Base-by-base conservation (phyloP, 176 grass and related monocot species). In the Triticum monococcum region DNA sequence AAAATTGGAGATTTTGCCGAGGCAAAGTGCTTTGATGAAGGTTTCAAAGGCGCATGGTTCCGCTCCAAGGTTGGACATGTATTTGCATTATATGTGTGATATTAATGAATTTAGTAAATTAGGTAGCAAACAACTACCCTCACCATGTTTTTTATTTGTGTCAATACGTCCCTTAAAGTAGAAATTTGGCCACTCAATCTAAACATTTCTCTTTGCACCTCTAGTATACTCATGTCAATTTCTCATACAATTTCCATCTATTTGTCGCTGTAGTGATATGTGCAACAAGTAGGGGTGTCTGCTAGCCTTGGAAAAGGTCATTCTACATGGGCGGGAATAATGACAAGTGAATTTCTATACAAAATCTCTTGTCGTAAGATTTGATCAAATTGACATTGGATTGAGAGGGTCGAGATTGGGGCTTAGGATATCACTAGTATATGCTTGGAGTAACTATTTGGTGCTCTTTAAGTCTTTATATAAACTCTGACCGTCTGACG, bases 41-140 rank as follows among this genome's bases (percentile, higher is more conserved):
- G 91, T 37, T 97, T 2, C 79, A 79, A 64, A 23, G 85, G 91
- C 5, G 83, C 91, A 28, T 97, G 94, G 94, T 97, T 97, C 79
- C 87, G 82, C 33, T 97, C 83, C 37, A 97, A 94, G 94, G 91
- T 96, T 17, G 41, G 26, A 12, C 13, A 2, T 37, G 31, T 50
- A 9, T 54, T 54, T 54, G 7, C 50, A 7, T 54, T 54, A 0
- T 16, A 54, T 54, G 50, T 18, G 5, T 54, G 50, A 54, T 54
- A 17, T 48, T 48, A 48, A 48, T 54, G 16, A 72, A 13, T 63
- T 84, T 45, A 65, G 38, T 84, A 75, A 46, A 31, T 64, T 22
- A 63, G 17, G 20, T 33, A 64, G 24, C 25, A 76, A 84, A 75
- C 9, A 31, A 75, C 16, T 12, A 31, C 73, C 5, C 25, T 18